A percentile compares a stretch with the other conserved stretches of the same genome.
phyloP scores from a whole-genome alignment of 495 filamentous ascomycete genomes.

The Penicillium paxilli region DNA sequence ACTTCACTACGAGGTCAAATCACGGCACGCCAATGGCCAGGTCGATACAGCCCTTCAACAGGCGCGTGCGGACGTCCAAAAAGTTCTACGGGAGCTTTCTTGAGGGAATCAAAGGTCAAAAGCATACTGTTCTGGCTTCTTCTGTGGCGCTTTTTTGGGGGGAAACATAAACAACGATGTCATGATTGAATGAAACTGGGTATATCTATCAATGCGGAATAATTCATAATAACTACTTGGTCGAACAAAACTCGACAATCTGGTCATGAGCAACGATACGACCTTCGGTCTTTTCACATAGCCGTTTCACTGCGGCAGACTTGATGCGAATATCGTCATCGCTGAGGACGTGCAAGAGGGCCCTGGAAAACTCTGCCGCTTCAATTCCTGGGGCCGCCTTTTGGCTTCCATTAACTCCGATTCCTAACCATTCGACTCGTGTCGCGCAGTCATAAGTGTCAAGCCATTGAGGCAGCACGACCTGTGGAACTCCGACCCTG shows the following conservation, averaged over 20 bases:
- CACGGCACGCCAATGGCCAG: conserved; percentile 34
- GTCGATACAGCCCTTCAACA: conserved; percentile 47
- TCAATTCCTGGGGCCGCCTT: conserved; percentile 31
- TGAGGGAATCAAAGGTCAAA: not conserved
- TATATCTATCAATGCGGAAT: conserved; percentile 3
- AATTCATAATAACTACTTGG: not conserved
- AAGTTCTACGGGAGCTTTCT: conserved; percentile 37
- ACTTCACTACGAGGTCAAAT: conserved; percentile 58
- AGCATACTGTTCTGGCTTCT: not conserved
- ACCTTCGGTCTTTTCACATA: conserved; percentile 21
- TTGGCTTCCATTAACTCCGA: conserved; percentile 49
- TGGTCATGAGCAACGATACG: conserved; percentile 21
- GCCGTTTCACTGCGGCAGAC: conserved; percentile 10
- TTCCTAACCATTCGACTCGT: conserved; percentile 46
- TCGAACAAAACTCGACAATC: conserved; percentile 19
- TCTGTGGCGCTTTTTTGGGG: not conserved
- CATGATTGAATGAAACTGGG: conserved; percentile 1
- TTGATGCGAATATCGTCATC: conserved; percentile 19
- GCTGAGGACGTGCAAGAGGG: conserved; percentile 28
- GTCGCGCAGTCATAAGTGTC: conserved; percentile 52
- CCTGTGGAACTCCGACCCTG: conserved; percentile 50
- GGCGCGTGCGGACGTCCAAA: conserved; percentile 46
- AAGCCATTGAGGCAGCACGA: conserved; percentile 51
- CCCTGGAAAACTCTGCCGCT: conserved; percentile 29
- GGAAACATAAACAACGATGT: not conserved